A percentile compares a stretch with the other conserved stretches of the same genome.
phyloP scores from a whole-genome alignment of 1,284 basidiomycete species.

The Ganoderma lingzhi region DNA sequence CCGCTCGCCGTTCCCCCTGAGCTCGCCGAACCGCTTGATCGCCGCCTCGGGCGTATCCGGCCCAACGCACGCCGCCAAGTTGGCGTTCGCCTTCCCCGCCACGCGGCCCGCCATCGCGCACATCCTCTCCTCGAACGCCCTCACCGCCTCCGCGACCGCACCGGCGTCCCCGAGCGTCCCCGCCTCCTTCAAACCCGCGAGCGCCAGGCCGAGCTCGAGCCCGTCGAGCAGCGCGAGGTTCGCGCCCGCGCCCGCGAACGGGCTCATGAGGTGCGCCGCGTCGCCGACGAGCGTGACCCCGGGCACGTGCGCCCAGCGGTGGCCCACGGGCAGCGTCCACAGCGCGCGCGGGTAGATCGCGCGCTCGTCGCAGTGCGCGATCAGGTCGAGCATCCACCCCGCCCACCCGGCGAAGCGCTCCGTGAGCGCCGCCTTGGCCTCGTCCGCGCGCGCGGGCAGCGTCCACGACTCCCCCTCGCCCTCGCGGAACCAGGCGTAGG shows the following conservation, averaged over 20 bases:
- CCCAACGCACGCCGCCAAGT: constrained; percentile 4
- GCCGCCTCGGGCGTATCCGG: constrained; percentile 1
- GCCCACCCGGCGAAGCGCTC: constrained; percentile 25
- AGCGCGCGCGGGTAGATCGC: constrained; percentile 23
- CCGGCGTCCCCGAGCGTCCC: background rate
- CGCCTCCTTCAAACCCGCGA: constrained; percentile 9
- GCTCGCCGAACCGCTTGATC: background rate
- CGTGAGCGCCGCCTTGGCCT: constrained; percentile 12
- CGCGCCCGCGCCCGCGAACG: constrained; percentile 55
- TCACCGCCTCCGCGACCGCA: constrained; percentile 14
- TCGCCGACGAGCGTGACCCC: constrained; percentile 48
- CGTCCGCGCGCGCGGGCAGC: constrained; percentile 13
- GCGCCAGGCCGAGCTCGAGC: constrained; percentile 38
- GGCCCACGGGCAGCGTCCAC: constrained; percentile 22
- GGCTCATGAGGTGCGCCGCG: constrained; percentile 58
- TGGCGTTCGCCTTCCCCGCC: background rate
- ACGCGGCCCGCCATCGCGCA: constrained; percentile 6
- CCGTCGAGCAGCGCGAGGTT: constrained; percentile 47
- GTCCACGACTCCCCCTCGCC: constrained; percentile 12
- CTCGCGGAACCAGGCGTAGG: constrained; percentile 17
- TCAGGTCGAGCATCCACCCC: constrained; percentile 23
- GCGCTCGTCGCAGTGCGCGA: constrained; percentile 20
- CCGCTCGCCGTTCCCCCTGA: background rate
- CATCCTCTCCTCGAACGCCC: constrained; percentile 17
- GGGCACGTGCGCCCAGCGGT: constrained; percentile 23